Evolutionary conservation across 305 asterid genomes (phyloP).

Genomic region (Fraxinus platypoda): DNA sequence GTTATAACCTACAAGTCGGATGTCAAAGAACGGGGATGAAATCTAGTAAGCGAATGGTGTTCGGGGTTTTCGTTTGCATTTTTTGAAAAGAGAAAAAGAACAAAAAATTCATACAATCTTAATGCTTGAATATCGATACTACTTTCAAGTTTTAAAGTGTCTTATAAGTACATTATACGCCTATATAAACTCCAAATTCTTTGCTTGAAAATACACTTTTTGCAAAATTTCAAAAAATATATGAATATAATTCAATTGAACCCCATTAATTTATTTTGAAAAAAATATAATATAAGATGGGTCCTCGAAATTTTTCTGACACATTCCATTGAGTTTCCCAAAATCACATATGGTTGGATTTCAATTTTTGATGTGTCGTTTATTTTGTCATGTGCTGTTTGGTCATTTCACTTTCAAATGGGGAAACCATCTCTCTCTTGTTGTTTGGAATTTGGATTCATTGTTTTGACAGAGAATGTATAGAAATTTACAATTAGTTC

Average conservation of each 20-base stretch:
- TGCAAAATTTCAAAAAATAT: not conserved
- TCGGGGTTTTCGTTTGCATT: not conserved
- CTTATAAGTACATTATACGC: not conserved
- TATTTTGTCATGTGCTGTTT: conserved; percentile 32
- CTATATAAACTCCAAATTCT: not conserved
- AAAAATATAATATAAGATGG: not conserved
- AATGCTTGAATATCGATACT: not conserved
- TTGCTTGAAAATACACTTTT: not conserved
- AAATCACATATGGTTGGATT: not conserved
- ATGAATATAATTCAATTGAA: not conserved
- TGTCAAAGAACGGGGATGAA: not conserved
- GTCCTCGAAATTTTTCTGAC: not conserved
- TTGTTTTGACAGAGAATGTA: conserved; percentile 9
- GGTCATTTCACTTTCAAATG: conserved; percentile 35
- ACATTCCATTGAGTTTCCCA: not conserved
- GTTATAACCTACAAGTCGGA: too few relatives aligned
- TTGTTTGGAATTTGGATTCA: conserved; percentile 30
- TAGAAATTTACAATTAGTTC: conserved; percentile 17
- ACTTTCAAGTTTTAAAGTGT: not conserved
- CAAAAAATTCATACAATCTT: too few relatives aligned
- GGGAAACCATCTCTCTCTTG: not conserved
- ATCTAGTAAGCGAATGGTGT: too few relatives aligned
- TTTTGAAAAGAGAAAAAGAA: too few relatives aligned
- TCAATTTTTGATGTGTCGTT: conserved; percentile 35
- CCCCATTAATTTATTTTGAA: not conserved